Percentiles rank a stretch among this genome's conserved stretches.
phyloP scores from a whole-genome alignment of 2,329 filamentous ascomycete species.

The Colletotrichum aenigma region DNA sequence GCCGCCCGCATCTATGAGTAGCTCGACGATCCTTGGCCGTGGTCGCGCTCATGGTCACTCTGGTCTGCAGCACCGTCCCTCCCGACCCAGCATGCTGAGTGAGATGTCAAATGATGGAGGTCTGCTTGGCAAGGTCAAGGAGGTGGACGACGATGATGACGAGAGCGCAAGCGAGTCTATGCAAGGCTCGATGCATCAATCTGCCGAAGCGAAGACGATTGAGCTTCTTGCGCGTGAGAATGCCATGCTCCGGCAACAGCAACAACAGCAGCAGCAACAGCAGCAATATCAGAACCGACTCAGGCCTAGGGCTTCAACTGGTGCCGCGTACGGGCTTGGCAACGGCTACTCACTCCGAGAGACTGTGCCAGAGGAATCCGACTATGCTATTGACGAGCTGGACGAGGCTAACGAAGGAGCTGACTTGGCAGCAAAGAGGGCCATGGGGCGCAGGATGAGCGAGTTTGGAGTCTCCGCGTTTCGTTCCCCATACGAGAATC shows the following conservation, averaged over 20 bases:
- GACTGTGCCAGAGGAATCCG: slow-evolving; percentile 66
- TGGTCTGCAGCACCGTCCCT: slow-evolving; percentile 80
- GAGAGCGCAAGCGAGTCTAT: slow-evolving; percentile 59
- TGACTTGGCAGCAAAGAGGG: slow-evolving; percentile 50
- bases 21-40: slow-evolving; percentile 56
- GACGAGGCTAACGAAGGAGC: slow-evolving; percentile 65
- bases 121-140: slow-evolving; percentile 71
- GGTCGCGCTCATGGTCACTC: slow-evolving; percentile 60
- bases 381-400: slow-evolving; percentile 75
- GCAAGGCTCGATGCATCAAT: slow-evolving; percentile 59
- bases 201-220: slow-evolving; percentile 64
- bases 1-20: slow-evolving; percentile 42
- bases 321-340: slow-evolving; percentile 54
- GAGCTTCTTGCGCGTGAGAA: slow-evolving; percentile 68
- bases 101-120: slow-evolving; percentile 70
- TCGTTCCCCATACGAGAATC: slow-evolving; percentile 59
- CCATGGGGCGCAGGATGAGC: slow-evolving; percentile 58
- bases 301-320: slow-evolving; percentile 63
- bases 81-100: slow-evolving; percentile 76
- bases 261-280: slow-evolving; percentile 43
- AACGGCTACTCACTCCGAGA: slow-evolving; percentile 65
- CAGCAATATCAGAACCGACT: slow-evolving; percentile 59
- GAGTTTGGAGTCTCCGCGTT: slow-evolving; percentile 54
- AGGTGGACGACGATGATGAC: slow-evolving; percentile 72
- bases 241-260: slow-evolving; percentile 60